phyloP scores from a whole-genome alignment of 2,329 filamentous ascomycete genomes.

The Pseudogymnoascus pannorum region DNA sequence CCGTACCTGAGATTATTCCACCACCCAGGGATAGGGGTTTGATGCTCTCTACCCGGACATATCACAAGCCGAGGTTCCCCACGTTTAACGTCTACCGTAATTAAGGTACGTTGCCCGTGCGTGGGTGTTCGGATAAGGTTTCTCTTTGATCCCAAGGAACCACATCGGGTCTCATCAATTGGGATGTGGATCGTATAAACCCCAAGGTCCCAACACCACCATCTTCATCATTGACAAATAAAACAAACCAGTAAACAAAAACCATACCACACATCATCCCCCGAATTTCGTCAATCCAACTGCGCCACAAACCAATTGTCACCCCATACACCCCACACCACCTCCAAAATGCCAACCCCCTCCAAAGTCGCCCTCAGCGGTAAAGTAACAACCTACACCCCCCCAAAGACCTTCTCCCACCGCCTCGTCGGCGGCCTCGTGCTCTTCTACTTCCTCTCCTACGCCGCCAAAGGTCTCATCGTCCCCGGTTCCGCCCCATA shows the following conservation, averaged over 20 bases:
- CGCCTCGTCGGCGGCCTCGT: slow-evolving; percentile 3
- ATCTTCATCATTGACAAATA: background rate
- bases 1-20: background rate
- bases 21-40: background rate
- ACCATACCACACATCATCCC: no score
- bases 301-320: background rate
- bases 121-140: slow-evolving; percentile 1
- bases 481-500: background rate
- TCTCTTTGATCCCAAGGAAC: background rate
- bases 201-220: slow-evolving; percentile 5
- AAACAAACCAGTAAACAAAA: no score
- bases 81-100: background rate
- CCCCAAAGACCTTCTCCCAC: background rate
- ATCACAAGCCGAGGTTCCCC: slow-evolving; percentile 7
- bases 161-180: background rate
- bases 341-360: background rate
- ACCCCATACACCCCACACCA: background rate
- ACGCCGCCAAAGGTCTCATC: background rate
- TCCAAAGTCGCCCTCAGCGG: background rate
- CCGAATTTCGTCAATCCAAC: background rate
- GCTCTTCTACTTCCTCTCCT: slow-evolving; percentile 6
- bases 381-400: slow-evolving; percentile 1
- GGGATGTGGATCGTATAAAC: slow-evolving; percentile 4
- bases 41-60: background rate
- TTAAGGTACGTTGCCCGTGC: background rate